Conservation (phyloP, 2,329 filamentous ascomycete species). For the Colletotrichum sansevieriae region DNA sequence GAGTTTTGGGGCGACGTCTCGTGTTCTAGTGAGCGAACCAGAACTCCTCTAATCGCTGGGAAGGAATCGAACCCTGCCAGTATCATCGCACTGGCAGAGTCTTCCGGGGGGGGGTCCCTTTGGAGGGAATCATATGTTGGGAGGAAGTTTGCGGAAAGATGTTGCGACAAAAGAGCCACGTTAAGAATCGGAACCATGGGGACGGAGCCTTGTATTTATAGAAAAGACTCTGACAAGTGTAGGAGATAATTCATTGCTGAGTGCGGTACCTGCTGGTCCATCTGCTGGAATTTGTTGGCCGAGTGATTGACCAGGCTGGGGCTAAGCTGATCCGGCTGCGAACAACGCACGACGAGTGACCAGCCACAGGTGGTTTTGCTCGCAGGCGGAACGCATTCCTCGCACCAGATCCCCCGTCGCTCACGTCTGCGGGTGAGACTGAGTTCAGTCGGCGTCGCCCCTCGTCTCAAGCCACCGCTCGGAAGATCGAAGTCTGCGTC, state of each 20-base stretch:
- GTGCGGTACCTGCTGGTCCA: conserved; percentile 1
- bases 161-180: neutral
- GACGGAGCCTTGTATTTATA: conserved; percentile 35
- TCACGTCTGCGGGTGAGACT: too few relatives aligned
- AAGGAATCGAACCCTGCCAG: neutral
- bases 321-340: neutral
- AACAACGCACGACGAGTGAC: too few relatives aligned
- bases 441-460: too few relatives aligned
- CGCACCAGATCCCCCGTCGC: too few relatives aligned
- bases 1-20: neutral
- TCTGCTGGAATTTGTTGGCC: conserved; percentile 28
- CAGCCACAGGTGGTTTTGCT: neutral
- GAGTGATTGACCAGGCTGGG: conserved; percentile 3
- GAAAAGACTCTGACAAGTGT: conserved; percentile 23
- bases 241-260: conserved; percentile 37
- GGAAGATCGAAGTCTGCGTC: too few relatives aligned
- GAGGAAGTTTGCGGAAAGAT: conserved; percentile 7
- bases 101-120: neutral
- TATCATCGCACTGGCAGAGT: neutral
- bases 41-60: neutral
- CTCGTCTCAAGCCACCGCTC: too few relatives aligned
- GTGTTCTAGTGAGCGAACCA: neutral
- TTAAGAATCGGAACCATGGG: neutral
- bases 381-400: neutral
- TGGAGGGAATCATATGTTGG: neutral